Conservation (phyloP, 2,329 filamentous ascomycete genomes). For the Diaporthe ilicicola region DNA sequence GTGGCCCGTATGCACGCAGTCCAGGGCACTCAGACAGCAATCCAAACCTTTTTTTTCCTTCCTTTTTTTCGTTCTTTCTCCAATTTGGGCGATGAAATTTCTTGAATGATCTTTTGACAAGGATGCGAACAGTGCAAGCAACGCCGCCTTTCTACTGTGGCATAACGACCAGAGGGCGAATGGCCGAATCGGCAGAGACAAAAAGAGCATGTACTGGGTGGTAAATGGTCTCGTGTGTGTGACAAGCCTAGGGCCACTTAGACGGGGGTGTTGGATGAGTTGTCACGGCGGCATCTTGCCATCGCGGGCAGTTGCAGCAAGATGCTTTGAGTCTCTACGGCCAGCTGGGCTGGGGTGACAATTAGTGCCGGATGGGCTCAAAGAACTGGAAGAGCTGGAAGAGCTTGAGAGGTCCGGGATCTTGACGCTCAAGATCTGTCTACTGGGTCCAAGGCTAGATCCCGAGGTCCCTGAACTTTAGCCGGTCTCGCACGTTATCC, state of each 20-base stretch:
- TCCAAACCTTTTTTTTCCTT: no score
- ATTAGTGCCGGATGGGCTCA: background rate
- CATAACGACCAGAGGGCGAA: background rate
- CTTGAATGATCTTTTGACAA: background rate
- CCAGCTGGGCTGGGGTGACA: background rate
- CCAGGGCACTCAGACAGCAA: background rate
- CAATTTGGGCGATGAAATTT: background rate
- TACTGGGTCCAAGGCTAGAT: background rate
- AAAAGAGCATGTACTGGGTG: background rate
- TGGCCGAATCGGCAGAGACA: background rate
- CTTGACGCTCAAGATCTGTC: background rate
- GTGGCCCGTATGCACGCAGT: no score
- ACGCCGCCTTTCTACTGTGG: background rate
- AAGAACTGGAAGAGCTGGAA: no score
- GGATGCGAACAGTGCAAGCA: slow-evolving; percentile 12
- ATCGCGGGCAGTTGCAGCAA: background rate
- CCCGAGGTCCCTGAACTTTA: background rate
- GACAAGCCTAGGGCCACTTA: background rate
- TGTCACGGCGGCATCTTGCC: background rate
- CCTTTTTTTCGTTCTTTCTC: background rate
- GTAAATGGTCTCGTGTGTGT: background rate
- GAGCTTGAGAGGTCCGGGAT: background rate
- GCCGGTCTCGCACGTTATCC: no score
- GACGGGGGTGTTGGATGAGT: background rate
- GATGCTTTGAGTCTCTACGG: background rate